Evolutionary conservation across 257 asterid species (phyloP).

Genomic region (Solanum virginianum): DNA sequence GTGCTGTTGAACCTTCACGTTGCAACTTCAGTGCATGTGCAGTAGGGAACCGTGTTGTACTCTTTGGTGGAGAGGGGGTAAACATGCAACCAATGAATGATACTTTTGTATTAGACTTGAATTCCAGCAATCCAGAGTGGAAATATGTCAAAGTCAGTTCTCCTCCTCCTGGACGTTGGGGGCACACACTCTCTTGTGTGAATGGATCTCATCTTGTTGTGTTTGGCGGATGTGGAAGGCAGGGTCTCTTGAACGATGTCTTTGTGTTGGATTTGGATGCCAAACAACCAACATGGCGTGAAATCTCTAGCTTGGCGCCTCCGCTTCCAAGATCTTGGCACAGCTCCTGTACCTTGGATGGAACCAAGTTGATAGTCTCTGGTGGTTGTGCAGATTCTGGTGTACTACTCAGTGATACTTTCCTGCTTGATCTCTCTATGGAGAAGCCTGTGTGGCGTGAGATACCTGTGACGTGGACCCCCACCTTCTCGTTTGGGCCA

Average conservation of each 20-base stretch:
- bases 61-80: conserved; percentile 96
- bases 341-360: conserved; percentile 93
- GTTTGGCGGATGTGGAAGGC: conserved; percentile 91
- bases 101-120: conserved; percentile 76
- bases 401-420: conserved; percentile 74
- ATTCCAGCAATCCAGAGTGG: conserved; percentile 77
- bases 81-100: conserved; percentile 97
- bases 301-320: conserved; percentile 85
- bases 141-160: conserved; percentile 69
- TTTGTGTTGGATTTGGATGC: conserved; percentile 87
- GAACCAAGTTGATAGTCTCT: conserved; percentile 83
- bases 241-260: conserved; percentile 87
- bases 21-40: conserved; percentile 98
- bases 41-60: conserved; percentile 83
- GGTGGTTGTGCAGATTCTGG: conserved; percentile 97
- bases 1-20: conserved; percentile 85
- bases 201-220: conserved; percentile 81
- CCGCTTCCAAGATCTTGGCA: conserved; percentile 98
- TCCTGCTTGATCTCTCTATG: conserved; percentile 71
- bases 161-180: conserved; percentile 97
- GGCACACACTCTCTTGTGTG: conserved; percentile 91
- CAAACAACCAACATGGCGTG: conserved; percentile 79
- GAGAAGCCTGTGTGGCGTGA: conserved; percentile 85
- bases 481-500: conserved; percentile 95
- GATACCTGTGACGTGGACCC: conserved; percentile 77